These are phyloP conservation scores for Heracleum sosnowskyi DNA, from an alignment of 129 eudicot species.

Conservation along the genomic window DNA sequence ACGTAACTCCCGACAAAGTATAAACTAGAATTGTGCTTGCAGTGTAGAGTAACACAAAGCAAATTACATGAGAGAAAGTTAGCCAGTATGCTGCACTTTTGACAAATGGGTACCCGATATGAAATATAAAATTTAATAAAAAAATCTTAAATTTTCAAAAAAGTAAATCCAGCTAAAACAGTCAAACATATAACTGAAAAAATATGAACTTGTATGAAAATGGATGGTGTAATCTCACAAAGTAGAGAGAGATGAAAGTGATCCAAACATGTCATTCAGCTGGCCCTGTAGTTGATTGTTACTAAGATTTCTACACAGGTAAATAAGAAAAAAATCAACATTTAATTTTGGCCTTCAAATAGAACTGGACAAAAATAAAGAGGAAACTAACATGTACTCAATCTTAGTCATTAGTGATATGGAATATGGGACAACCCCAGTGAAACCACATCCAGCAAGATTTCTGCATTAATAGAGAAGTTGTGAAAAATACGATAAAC, in stretches of 20 bases:
- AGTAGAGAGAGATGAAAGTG: conserved; percentile 59
- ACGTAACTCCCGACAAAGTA: not conserved
- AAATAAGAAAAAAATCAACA: conserved; percentile 1
- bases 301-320: conserved; percentile 50
- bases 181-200: not conserved
- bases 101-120: not conserved
- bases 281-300: conserved; percentile 65
- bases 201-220: not conserved
- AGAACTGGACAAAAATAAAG: not conserved
- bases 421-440: conserved; percentile 65
- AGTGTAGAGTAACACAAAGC: not conserved
- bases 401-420: conserved; percentile 62
- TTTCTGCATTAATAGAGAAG: conserved; percentile 51
- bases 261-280: conserved; percentile 44
- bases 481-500: not conserved
- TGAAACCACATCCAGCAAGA: conserved; percentile 66
- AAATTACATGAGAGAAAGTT: not conserved
- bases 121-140: not conserved
- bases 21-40: not conserved
- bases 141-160: not conserved
- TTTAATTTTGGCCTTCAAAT: not conserved
- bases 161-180: not conserved
- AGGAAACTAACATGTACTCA: conserved; percentile 51
- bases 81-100: not conserved
- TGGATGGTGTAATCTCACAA: conserved; percentile 37